A percentile compares a stretch with the other conserved stretches of the same genome.
Evolutionary conservation across 306 rosid genomes (phyloP).

Genomic region (Adenanthera pavonina): DNA sequence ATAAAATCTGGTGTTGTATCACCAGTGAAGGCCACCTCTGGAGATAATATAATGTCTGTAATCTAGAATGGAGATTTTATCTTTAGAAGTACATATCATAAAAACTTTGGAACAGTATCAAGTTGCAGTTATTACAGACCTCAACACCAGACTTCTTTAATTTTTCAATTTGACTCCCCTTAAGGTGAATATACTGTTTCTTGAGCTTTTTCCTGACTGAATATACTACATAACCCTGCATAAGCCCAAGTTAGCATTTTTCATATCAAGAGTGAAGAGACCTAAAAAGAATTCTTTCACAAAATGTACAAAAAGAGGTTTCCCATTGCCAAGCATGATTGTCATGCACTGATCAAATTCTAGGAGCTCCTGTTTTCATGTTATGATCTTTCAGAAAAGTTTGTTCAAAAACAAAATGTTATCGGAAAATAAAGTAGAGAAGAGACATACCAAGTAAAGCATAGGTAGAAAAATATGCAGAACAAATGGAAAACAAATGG

Average conservation of each 20-base stretch:
- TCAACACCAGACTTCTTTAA: conserved; percentile 87
- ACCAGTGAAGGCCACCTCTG: conserved; percentile 96
- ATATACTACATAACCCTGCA: conserved; percentile 93
- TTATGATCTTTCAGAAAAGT: not conserved
- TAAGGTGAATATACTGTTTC: conserved; percentile 84
- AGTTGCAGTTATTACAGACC: conserved; percentile 59
- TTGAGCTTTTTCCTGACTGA: conserved; percentile 90
- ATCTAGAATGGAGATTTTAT: conserved; percentile 62
- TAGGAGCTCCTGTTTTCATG: conserved; percentile 1
- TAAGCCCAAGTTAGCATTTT: conserved; percentile 22
- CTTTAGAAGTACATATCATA: conserved; percentile 33
- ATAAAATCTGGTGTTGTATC: conserved; percentile 89
- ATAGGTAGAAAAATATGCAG: not conserved
- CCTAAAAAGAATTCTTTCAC: not conserved
- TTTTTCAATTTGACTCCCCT: conserved; percentile 96
- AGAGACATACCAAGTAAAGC: conserved; percentile 4
- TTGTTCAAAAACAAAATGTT: conserved; percentile 1
- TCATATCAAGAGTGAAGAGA: not conserved
- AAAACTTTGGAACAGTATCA: conserved; percentile 29
- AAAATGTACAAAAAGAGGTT: not conserved
- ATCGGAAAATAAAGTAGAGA: not conserved
- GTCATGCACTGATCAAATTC: not conserved
- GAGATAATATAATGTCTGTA: conserved; percentile 80
- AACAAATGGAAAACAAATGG: not conserved
- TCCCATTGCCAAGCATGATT: not conserved